phyloP scores from a whole-genome alignment of 2,329 filamentous ascomycete genomes.

The Arthrinium puccinioides region DNA sequence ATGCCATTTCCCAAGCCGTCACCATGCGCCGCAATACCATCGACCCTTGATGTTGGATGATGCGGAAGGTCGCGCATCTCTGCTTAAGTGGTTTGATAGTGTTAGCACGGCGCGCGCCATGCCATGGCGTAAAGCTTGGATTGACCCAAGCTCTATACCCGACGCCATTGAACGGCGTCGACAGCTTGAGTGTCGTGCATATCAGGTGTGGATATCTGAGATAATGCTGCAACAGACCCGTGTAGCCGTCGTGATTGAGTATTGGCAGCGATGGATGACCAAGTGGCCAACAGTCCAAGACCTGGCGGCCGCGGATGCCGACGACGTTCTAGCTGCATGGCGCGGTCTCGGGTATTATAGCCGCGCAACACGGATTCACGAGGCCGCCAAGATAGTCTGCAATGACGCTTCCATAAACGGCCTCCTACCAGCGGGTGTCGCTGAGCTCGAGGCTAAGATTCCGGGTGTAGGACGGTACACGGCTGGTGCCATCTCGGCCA shows the following conservation, averaged over 20 bases:
- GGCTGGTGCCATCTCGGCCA: slow-evolving; percentile 54
- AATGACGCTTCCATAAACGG: slow-evolving; percentile 32
- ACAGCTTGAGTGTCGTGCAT: slow-evolving; percentile 47
- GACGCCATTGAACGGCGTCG: slow-evolving; percentile 27
- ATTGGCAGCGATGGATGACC: slow-evolving; percentile 56
- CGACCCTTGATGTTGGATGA: slow-evolving; percentile 39
- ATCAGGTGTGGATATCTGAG: slow-evolving; percentile 61
- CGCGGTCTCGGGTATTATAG: slow-evolving; percentile 58
- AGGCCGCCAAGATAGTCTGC: slow-evolving; percentile 46
- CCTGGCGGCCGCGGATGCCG: slow-evolving; percentile 43
- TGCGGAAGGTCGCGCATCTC: slow-evolving; percentile 22
- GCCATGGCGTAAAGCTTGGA: slow-evolving; percentile 54
- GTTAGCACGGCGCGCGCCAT: slow-evolving; percentile 40
- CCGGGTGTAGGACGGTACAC: slow-evolving; percentile 57
- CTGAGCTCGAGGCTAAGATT: slow-evolving; percentile 40
- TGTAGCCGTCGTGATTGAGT: slow-evolving; percentile 53
- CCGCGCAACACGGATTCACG: slow-evolving; percentile 52
- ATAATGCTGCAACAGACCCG: slow-evolving; percentile 62
- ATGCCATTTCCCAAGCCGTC: slow-evolving; percentile 19
- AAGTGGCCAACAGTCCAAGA: slow-evolving; percentile 53
- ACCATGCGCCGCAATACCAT: slow-evolving; percentile 39
- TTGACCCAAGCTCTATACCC: slow-evolving; percentile 29
- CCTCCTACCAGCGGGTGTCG: slow-evolving; percentile 38
- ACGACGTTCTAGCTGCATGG: slow-evolving; percentile 53
- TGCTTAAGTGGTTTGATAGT: slow-evolving; percentile 46